Base-by-base conservation (phyloP, 176 grass and related monocot genomes). In the Oryza longistaminata region DNA sequence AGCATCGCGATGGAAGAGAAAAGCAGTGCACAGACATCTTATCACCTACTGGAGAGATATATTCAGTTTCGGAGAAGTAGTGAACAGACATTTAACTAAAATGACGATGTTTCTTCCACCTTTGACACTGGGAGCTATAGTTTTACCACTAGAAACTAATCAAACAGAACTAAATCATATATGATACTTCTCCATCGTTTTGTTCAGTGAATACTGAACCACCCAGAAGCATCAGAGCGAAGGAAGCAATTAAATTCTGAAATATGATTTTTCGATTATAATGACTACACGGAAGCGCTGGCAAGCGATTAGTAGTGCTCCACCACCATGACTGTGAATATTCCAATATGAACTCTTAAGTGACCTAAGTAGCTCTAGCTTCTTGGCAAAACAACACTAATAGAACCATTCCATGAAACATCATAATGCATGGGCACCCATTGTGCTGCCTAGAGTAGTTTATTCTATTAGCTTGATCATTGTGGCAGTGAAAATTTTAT, bases 391-490 rank as follows among this genome's bases (percentile, higher is more conserved):
- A 73, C 9, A 43, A 52, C 68, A 82, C 29, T 26, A 82, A 55
- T 19, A 33, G 26, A 82, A 49, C 26, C 67, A 31, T 67, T 44
- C 19, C 66, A 71, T 33, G 81, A 34, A 37, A 15, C 6, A 45
- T 77, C 61, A 39, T 37, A 43, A 43, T 43, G 42, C 42, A 43
- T 43, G 42, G 42, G 42, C 42, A 43, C 29, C 29, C 42, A 43
- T 43, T 43, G 42, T 43, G 42, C 42, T 43, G 42, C 42, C 42
- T 43, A 43, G 1, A 43, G 10, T 64, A 68, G 39, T 74, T 79
- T 17, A 71, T 29, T 76, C 53, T 61, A 19, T 74, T 35, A 71
- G 24, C 84, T 83, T 49, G 46, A 49, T 49, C 46, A 49, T 55
- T 80, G 21, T 52, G 53, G 31, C 50, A 84, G 10, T 64, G 55